phyloP scores from a whole-genome alignment of 441 rosid species.

The Bruguiera hainesii region DNA sequence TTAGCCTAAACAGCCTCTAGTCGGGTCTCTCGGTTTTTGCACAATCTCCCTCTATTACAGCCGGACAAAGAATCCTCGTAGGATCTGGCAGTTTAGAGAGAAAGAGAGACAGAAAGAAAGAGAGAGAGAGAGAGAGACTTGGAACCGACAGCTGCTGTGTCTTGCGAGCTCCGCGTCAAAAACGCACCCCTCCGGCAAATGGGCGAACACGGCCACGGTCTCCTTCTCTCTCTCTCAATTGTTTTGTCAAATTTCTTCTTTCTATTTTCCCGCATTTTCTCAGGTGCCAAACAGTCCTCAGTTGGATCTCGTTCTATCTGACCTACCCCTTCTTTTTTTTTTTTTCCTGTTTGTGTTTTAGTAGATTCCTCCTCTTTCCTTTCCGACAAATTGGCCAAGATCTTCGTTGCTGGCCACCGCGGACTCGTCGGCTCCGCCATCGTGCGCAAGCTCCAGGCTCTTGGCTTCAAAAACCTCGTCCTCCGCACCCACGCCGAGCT shows the following conservation, averaged over 20 bases:
- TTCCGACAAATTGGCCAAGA: conserved; percentile 60
- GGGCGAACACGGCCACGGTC: conserved; percentile 10
- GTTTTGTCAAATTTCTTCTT: background rate
- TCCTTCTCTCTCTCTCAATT: conserved; percentile 3
- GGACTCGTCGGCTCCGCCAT: conserved; percentile 91
- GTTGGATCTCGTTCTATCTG: background rate
- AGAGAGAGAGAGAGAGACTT: no score
- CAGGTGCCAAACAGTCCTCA: background rate
- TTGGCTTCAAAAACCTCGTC: conserved; percentile 58
- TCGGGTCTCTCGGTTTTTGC: no score
- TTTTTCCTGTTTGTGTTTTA: background rate
- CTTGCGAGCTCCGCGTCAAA: background rate
- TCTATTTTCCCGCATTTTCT: conserved; percentile 3
- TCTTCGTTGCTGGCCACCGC: conserved; percentile 85
- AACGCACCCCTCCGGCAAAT: background rate
- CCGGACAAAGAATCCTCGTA: no score
- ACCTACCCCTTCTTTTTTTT: background rate
- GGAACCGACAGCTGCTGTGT: no score
- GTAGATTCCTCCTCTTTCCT: conserved; percentile 38
- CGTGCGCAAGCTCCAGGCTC: conserved; percentile 53
- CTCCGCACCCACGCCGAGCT: conserved; percentile 68
- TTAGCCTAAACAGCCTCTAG: no score
- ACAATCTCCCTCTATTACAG: no score
- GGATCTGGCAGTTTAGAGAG: no score
- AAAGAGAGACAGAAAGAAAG: no score